Percentiles rank a stretch among this genome's conserved stretches.
These are phyloP conservation scores for Tulasnella sp. DNA, from an alignment of 768 basidiomycete genomes.

Conservation along the genomic window DNA sequence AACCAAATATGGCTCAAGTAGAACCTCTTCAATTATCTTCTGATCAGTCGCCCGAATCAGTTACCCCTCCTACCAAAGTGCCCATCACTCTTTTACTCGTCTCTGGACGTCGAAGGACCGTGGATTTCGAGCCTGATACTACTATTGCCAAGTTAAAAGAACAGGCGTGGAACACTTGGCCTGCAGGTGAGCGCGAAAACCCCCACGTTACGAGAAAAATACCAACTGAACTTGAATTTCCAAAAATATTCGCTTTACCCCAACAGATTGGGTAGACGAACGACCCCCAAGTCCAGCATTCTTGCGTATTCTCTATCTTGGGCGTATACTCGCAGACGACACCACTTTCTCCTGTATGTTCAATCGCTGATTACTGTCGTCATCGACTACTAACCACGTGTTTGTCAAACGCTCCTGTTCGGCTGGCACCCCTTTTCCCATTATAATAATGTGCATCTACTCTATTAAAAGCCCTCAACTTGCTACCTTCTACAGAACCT, in stretches of 20 bases:
- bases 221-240: too few relatives aligned
- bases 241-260: too few relatives aligned
- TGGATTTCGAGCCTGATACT: slow-evolving; percentile 15
- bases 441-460: not conserved
- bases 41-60: not conserved
- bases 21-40: not conserved
- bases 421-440: not conserved
- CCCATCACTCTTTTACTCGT: slow-evolving; percentile 18
- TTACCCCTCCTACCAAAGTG: slow-evolving; percentile 11
- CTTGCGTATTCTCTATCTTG: slow-evolving; percentile 18
- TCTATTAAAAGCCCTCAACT: slow-evolving; percentile 12
- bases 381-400: not conserved
- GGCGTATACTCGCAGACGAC: slow-evolving; percentile 18
- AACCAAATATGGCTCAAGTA: too few relatives aligned
- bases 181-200: slow-evolving; percentile 13
- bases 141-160: slow-evolving; percentile 18
- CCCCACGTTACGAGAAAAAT: too few relatives aligned
- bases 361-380: too few relatives aligned
- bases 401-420: not conserved
- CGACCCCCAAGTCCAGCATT: slow-evolving; percentile 15
- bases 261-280: slow-evolving; percentile 20
- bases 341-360: slow-evolving; percentile 16
- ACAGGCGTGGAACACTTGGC: slow-evolving; percentile 18
- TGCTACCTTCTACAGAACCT: slow-evolving; percentile 12
- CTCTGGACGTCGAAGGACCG: slow-evolving; percentile 16